Base-by-base conservation (phyloP, 768 basidiomycete genomes). In the Leccinum uliginosum region DNA sequence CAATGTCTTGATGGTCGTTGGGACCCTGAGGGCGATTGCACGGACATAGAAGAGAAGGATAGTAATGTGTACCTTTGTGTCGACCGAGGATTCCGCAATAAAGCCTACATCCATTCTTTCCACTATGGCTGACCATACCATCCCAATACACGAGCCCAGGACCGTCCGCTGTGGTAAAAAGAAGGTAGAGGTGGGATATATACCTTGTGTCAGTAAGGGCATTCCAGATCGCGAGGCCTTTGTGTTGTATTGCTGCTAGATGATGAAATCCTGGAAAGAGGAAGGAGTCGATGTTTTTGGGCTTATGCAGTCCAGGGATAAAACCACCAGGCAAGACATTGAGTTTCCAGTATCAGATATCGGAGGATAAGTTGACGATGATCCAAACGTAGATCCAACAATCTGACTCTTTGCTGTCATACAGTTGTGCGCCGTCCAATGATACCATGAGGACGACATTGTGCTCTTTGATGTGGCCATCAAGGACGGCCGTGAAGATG, bases 401-500 rank as follows among this genome's bases (percentile, higher is more conserved):
- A 3, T 59, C 32, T 0, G 51, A 56, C 3, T 59, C 50, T 8
- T 59, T 60, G 15, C 32, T 43, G 5, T 57, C 6, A 3, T 6
- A 76, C 69, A 80, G 69, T 55, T 80, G 78, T 0, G 73, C 71
- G 1, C 78, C 75, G 51, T 80, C 73, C 0, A 47, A 14, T 0
- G 46, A 47, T 0, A 47, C 12, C 24, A 47, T 47, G 15, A 47
- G 0, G 4, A 8, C 50, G 1, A 70, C 69, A 38, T 78, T 50
- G 10, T 44, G 1, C 11, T 72, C 1, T 10, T 49, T 52, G 21
- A 70, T 63, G 1, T 60, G 7, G 0, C 56, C 29, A 19, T 56
- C 44, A 0, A 43, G 2, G 0, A 63, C 51, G 0, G 62, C 59
- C 14, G 50, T 27, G 0, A 68, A 53, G 9, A 48, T 54, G 1